Evolutionary conservation across 2,329 filamentous ascomycete species (phyloP), one percentile per base, ranked within the genome.

Genomic region (Paecilomyces sp.): DNA sequence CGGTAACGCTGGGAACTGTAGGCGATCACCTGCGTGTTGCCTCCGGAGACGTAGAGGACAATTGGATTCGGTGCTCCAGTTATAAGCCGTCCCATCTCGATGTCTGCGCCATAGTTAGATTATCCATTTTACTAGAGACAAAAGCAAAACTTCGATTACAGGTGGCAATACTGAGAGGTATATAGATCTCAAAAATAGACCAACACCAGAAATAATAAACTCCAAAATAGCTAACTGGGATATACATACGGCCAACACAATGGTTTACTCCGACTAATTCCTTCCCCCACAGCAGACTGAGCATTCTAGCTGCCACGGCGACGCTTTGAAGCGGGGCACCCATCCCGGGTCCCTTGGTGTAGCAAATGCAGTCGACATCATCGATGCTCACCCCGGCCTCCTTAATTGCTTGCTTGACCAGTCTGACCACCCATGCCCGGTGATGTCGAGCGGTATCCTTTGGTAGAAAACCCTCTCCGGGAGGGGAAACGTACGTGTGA

Each of bases 11-110:
- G 90, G 64, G 93, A 90, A 36, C 91, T 92, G 78, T 97, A 99
- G 54, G 94, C 94, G 66, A 97, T 97, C 28, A 97, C 93, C 78
- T 99, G 93, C 13, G 93, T 96, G 80, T 99, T 99, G 60, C 94
- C 94, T 62, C 94, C 94, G 24, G 87, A 91, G 50, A 97, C 94
- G 76, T 99, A 99, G 47, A 99, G 81, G 55, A 99, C 94, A 36
- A 97, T 92, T 0, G 94, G 94, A 76, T 99, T 93, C 25, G 84
- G 79, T 15, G 94, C 92, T 61, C 91, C 90, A 3, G 94, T 97
- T 72, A 99, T 96, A 61, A 89, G 84, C 56, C 94, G 85, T 33
- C 94, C 94, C 94, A 99, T 99, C 79, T 99, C 94, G 69, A 99
- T 97, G 76, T 99, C 82, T 80, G 55, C 24, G 22, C 31, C 34